These are phyloP conservation scores for Globisporangium echinulatum DNA, from an alignment of 352 stramenopile genomes.

Conservation along the genomic window DNA sequence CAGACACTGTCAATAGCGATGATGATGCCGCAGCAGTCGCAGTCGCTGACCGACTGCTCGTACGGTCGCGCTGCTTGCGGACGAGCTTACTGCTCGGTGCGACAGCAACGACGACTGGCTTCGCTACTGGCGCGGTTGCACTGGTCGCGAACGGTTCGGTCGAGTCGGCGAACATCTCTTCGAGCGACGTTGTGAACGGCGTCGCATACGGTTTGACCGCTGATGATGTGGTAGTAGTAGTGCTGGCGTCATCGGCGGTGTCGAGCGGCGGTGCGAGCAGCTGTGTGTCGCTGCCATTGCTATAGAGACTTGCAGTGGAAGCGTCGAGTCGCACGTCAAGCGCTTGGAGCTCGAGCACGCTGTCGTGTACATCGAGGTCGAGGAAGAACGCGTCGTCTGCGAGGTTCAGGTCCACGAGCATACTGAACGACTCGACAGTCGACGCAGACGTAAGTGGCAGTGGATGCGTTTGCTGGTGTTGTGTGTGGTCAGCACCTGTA, in stretches of 20 bases:
- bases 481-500: too few relatives aligned
- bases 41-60: constrained; percentile 2
- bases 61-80: too few relatives aligned
- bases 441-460: too few relatives aligned
- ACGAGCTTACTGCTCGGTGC: too few relatives aligned
- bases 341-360: constrained; percentile 5
- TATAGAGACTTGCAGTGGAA: neutral
- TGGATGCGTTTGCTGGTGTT: too few relatives aligned
- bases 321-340: constrained; percentile 4
- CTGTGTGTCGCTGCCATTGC: neutral
- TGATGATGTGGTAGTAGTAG: neutral
- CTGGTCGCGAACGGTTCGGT: neutral
- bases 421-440: constrained; percentile 4
- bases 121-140: neutral
- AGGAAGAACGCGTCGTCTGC: neutral
- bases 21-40: neutral
- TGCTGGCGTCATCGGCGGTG: neutral
- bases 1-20: neutral
- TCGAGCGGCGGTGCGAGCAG: neutral
- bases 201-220: neutral
- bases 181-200: neutral
- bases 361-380: neutral
- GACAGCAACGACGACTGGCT: too few relatives aligned
- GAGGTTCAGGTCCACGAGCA: constrained; percentile 9
- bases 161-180: neutral